These are phyloP conservation scores for Laguncularia racemosa DNA, from an alignment of 345 rosid species.

Conservation along the genomic window DNA sequence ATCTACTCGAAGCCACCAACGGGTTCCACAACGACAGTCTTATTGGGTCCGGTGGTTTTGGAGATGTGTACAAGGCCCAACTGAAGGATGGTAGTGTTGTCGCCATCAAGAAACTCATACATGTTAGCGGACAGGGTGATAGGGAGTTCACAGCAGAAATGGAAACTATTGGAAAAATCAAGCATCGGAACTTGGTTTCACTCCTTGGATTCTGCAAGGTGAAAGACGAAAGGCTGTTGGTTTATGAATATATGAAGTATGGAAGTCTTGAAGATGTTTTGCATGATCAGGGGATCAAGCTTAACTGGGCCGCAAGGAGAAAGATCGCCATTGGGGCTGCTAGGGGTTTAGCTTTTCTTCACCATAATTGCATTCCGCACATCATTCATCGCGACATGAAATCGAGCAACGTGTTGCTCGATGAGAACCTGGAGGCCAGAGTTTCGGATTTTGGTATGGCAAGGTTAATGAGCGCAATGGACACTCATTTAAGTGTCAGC, in stretches of 20 bases:
- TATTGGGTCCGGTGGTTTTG: constrained; percentile 95
- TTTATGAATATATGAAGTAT: constrained; percentile 87
- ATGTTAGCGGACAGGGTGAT: constrained; percentile 94
- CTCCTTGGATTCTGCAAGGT: constrained; percentile 91
- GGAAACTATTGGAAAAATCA: constrained; percentile 96
- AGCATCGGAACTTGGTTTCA: constrained; percentile 89
- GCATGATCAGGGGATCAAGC: constrained; percentile 58
- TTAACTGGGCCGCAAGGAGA: constrained; percentile 77
- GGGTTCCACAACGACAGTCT: constrained; percentile 79
- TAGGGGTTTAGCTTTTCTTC: constrained; percentile 82
- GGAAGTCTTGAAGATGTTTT: constrained; percentile 96
- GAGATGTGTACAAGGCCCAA: constrained; percentile 88
- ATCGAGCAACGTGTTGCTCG: constrained; percentile 88
- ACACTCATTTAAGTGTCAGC: constrained; percentile 94
- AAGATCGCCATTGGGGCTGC: constrained; percentile 92
- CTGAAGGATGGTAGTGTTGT: constrained; percentile 82
- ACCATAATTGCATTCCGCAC: constrained; percentile 80
- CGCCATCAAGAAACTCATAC: constrained; percentile 92
- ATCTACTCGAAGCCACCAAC: constrained; percentile 89
- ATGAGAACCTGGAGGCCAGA: constrained; percentile 81
- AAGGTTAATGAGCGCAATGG: constrained; percentile 76
- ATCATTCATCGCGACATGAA: constrained; percentile 98
- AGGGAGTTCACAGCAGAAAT: constrained; percentile 93
- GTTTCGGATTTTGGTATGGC: constrained; percentile 99
- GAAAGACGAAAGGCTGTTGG: constrained; percentile 85